Base-by-base conservation (phyloP, 768 basidiomycete genomes). In the Collybiopsis confluens region DNA sequence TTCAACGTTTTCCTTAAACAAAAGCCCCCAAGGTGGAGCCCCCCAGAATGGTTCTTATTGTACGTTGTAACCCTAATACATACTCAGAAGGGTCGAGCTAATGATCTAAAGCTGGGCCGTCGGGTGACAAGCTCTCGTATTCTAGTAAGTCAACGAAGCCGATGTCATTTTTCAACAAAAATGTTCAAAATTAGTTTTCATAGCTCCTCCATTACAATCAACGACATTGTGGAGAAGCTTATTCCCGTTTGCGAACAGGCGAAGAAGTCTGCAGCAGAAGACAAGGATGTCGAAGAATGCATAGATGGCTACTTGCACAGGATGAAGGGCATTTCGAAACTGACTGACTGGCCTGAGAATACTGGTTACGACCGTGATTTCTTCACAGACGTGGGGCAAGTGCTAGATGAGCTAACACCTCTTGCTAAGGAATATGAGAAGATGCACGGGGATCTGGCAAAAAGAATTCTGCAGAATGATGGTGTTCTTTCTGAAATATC, bases 1-100 rank as follows among this genome's bases (percentile, higher is more conserved):
- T 53, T 61, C 21, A 64, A 64, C 44, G 53, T 57, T 4, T 64
- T 64, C 46, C 53, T 65, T 38, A 61, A 61, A 42, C 54, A 58
- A 2, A 48, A 59, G n/a, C 65, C 64, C 1, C 27, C 36, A 11
- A 50, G 57, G 8, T 67, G 65, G 61, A 48, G 23, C 15, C 16
- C 64, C 57, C 21, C 56, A 20, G 23, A 7, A 7, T 45, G 44
- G 44, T 23, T 45, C 26, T 8, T 28, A 23, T 45, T 45, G 44
- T 45, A 28, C 20, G 44, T 45, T 9, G n/a, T n/a, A n/a, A n/a
- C 38, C 38, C 44, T 45, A 13, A 20, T n/a, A 21, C 20, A 45
- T 45, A 20, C 44, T n/a, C 20, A 20, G 10, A 7, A 16, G 5
- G 18, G 10, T 45, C 16, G 16, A 8, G 21, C 10, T 8, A 20